Base-by-base conservation (phyloP, 2,329 filamentous ascomycete species). In the Chaetomiaceae sp. region DNA sequence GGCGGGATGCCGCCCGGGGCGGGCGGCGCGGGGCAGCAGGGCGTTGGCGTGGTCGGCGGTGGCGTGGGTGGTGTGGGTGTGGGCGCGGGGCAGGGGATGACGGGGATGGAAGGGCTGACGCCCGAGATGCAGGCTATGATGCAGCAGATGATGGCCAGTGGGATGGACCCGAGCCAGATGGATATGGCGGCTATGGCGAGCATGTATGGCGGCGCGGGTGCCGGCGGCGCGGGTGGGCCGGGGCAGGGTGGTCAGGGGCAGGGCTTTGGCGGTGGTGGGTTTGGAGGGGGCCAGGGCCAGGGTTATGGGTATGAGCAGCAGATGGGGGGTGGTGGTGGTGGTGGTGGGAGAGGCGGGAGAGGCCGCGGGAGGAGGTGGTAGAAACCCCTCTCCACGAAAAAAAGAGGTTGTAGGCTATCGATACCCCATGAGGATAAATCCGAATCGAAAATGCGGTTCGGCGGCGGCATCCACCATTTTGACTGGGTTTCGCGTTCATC, bases 91-190 rank as follows among this genome's bases (percentile, higher is more conserved):
- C 27, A 52, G 1, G 52, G n/a, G 20, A 80, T 81, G 73, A 62
- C 75, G 0, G 78, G 78, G 3, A 81, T 83, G 78, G 81, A 85
- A 21, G 80, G 78, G n/a, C 81, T 85, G 68, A 71, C 80, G 3
- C 77, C 81, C 0, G 82, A 85, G 64, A 85, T 86, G 79, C 82
- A 85, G 65, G 73, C 75, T 41, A 83, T 85, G 79, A 82, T 86
- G 80, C 82, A 85, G 67, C 81, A 85, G 67, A 84, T 86, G 81
- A 84, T 85, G 56, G 60, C 78, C 0, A 74, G 75, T 1, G 82
- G 82, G 20, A 81, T 85, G 72, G 82, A 86, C 58, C 81, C 81
- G 36, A 81, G 75, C 56, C 82, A 85, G 68, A 84, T 86, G 80
- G 82, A 86, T 56, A 77, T 80, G 33, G 72, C 71, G 29, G 68